Conservation (phyloP, 306 rosid species). For the Fagus crenata region DNA sequence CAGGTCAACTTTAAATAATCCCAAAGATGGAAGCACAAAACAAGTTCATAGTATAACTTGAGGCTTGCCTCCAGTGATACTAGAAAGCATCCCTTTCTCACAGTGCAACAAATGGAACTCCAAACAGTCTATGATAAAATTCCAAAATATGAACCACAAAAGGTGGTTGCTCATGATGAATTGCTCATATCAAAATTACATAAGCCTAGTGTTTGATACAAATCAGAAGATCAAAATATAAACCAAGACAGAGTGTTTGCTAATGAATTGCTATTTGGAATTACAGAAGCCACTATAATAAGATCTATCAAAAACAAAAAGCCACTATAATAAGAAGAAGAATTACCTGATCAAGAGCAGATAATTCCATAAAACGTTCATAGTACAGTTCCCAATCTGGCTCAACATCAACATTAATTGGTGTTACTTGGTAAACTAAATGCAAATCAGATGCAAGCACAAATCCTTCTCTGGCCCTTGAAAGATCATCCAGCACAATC, state of each 20-base stretch:
- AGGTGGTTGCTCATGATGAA: neutral
- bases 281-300: neutral
- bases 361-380: constrained; percentile 71
- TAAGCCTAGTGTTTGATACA: neutral
- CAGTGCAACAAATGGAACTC: neutral
- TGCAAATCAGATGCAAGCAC: constrained; percentile 97
- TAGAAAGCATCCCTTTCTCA: neutral
- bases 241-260: constrained; percentile 3
- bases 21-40: neutral
- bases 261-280: neutral
- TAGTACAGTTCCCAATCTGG: constrained; percentile 96
- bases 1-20: neutral
- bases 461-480: constrained; percentile 99
- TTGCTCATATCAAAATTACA: neutral
- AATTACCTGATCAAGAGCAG: constrained; percentile 84
- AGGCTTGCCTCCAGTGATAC: neutral
- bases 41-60: neutral
- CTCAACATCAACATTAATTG: constrained; percentile 85
- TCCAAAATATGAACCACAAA: neutral
- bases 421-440: constrained; percentile 88
- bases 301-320: neutral
- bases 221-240: neutral
- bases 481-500: constrained; percentile 93
- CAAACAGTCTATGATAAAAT: neutral
- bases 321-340: constrained; percentile 13